phyloP scores from a whole-genome alignment of 78 protist species.

The Acrasis kona region DNA sequence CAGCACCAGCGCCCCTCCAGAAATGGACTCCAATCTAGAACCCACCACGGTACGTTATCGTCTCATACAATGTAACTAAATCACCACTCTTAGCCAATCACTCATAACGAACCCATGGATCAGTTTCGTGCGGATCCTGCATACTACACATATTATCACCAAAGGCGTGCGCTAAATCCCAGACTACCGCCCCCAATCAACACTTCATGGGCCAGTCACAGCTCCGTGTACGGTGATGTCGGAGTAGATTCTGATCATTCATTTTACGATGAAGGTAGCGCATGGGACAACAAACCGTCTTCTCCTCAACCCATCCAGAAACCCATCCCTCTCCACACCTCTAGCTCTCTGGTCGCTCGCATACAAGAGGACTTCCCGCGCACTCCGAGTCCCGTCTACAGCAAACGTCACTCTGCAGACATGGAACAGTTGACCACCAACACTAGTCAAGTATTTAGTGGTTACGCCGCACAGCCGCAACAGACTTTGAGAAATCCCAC shows the following conservation, averaged over 20 bases:
- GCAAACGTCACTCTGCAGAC: background rate
- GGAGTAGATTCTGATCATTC: background rate
- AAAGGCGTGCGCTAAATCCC: background rate
- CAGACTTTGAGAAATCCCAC: no score
- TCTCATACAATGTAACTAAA: no score
- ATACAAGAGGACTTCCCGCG: slow-evolving; percentile 1
- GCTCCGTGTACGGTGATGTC: background rate
- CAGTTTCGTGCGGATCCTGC: no score
- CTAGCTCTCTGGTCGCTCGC: background rate
- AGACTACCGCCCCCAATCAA: background rate
- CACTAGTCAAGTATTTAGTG: no score
- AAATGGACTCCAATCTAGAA: no score
- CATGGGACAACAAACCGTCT: background rate
- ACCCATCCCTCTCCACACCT: background rate
- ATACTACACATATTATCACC: background rate
- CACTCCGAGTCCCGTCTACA: slow-evolving; percentile 2
- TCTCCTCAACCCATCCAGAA: background rate
- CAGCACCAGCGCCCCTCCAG: no score
- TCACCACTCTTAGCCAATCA: no score
- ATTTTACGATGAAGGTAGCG: background rate
- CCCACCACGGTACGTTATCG: no score
- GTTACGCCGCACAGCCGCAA: no score
- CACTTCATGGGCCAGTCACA: background rate
- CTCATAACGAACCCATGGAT: no score
- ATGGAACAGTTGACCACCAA: no score